Percentiles rank a stretch among this genome's conserved stretches.
Conservation (phyloP, 257 asterid genomes). For the Nicotiana otophora region DNA sequence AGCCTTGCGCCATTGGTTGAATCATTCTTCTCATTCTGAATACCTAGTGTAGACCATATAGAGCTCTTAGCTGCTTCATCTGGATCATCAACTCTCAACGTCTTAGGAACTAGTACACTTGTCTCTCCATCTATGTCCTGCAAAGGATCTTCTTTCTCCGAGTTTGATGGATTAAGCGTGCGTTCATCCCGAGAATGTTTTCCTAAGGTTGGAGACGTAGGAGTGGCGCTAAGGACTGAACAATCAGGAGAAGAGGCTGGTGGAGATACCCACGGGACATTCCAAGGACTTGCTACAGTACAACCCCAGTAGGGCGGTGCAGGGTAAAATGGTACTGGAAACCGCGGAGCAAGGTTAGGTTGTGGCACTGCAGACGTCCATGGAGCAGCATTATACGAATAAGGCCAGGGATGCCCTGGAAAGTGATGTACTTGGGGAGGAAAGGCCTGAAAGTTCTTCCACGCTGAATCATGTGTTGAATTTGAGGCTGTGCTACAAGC, state of each 20-base stretch:
- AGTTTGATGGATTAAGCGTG: constrained; percentile 9
- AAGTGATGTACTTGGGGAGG: constrained; percentile 15
- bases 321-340: constrained; percentile 44
- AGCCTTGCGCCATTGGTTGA: constrained; percentile 11
- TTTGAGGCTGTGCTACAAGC: constrained; percentile 17
- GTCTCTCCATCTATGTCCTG: constrained; percentile 12
- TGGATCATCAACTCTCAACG: constrained; percentile 55
- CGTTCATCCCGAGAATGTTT: constrained; percentile 50
- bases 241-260: constrained; percentile 18
- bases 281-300: constrained; percentile 33
- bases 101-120: constrained; percentile 36
- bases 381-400: constrained; percentile 25
- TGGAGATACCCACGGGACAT: constrained; percentile 20
- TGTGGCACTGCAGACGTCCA: constrained; percentile 33
- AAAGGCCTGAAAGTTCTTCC: constrained; percentile 26
- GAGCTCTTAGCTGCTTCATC: constrained; percentile 65
- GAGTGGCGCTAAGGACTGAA: constrained; percentile 11
- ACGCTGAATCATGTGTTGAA: constrained; percentile 13
- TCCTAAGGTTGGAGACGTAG: constrained; percentile 35
- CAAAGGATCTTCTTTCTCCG: constrained; percentile 6
- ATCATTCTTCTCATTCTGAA: constrained; percentile 10
- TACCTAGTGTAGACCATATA: constrained; percentile 40
- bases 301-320: constrained; percentile 46
- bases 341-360: constrained; percentile 25
- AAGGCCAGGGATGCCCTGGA: constrained; percentile 29